Conservation (phyloP, 768 basidiomycete species). For the Pulveroboletus frians region DNA sequence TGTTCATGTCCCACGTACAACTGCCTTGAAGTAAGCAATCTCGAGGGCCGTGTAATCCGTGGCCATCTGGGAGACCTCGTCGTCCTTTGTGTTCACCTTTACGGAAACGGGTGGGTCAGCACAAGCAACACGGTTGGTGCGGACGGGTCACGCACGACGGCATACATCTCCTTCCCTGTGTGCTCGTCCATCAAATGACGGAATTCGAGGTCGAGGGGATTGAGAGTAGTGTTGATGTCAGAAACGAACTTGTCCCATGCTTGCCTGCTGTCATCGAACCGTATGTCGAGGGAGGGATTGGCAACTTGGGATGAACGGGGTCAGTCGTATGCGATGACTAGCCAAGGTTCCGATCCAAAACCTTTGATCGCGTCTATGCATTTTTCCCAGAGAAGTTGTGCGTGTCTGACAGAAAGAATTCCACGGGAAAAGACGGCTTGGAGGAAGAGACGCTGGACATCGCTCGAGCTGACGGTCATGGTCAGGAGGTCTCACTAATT, state of each 20-base stretch:
- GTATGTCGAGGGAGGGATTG: slow-evolving; percentile 46
- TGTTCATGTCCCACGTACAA: slow-evolving; percentile 45
- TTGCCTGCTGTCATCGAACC: slow-evolving; percentile 36
- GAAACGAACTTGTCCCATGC: slow-evolving; percentile 59
- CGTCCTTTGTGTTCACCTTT: slow-evolving; percentile 76
- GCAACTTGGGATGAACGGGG: slow-evolving; percentile 37
- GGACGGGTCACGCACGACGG: slow-evolving; percentile 47
- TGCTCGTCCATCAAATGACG: slow-evolving; percentile 57
- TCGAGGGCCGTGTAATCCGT: slow-evolving; percentile 77
- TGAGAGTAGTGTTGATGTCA: slow-evolving; percentile 55
- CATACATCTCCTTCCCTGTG: slow-evolving; percentile 59
- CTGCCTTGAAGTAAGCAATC: slow-evolving; percentile 78
- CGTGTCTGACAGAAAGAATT: slow-evolving; percentile 59
- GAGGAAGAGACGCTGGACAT: slow-evolving; percentile 73
- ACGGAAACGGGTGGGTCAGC: neutral
- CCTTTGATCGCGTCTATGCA: slow-evolving; percentile 66
- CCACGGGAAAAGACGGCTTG: slow-evolving; percentile 74
- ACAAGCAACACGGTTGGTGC: neutral
- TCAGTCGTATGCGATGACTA: neutral
- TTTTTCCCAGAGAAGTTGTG: slow-evolving; percentile 60
- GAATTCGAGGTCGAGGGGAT: slow-evolving; percentile 72
- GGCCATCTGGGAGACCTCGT: slow-evolving; percentile 78
- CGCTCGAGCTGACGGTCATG: slow-evolving; percentile 46
- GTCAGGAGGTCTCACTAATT: neutral
- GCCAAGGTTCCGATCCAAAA: slow-evolving; percentile 31